These are phyloP conservation scores for Lichtheimia ramosa DNA, from an alignment of 371 early-diverging fungal genomes.

Conservation along the genomic window DNA sequence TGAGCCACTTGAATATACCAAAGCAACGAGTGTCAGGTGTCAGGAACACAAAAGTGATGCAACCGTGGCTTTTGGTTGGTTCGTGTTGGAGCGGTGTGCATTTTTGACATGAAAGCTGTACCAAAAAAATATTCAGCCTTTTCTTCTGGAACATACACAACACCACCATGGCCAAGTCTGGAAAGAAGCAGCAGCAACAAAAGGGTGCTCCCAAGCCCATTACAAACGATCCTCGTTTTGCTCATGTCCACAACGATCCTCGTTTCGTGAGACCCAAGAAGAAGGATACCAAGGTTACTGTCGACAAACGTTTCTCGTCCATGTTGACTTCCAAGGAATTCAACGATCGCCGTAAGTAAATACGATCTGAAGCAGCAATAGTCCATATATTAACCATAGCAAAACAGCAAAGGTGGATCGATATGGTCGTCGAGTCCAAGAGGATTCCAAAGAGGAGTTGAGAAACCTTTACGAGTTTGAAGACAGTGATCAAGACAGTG, in stretches of 20 bases:
- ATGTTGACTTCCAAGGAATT: constrained; percentile 83
- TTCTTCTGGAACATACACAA: too few species aligned
- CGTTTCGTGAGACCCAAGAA: constrained; percentile 83
- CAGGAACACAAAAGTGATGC: too few species aligned
- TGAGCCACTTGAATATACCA: too few species aligned
- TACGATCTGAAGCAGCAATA: background rate
- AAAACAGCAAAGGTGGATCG: constrained; percentile 80
- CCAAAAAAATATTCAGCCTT: too few species aligned
- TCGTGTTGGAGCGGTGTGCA: too few species aligned
- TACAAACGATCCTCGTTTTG: constrained; percentile 81
- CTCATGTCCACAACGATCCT: constrained; percentile 84
- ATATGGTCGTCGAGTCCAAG: constrained; percentile 76
- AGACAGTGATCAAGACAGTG: constrained; percentile 32
- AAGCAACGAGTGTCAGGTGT: too few species aligned
- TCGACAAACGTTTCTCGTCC: constrained; percentile 86
- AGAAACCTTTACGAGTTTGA: constrained; percentile 62
- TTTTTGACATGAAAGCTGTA: too few species aligned
- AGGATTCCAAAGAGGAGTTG: constrained; percentile 53
- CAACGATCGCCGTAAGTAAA: constrained; percentile 59
- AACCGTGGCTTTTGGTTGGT: too few species aligned
- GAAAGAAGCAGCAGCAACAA: constrained; percentile 24
- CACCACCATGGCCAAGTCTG: constrained; percentile 1
- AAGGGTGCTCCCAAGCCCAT: constrained; percentile 31
- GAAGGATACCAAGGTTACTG: constrained; percentile 79
- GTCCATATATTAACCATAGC: background rate